These are phyloP conservation scores for Cladosporium sp. DNA, from an alignment of 2,329 filamentous ascomycete genomes.

Conservation along the genomic window DNA sequence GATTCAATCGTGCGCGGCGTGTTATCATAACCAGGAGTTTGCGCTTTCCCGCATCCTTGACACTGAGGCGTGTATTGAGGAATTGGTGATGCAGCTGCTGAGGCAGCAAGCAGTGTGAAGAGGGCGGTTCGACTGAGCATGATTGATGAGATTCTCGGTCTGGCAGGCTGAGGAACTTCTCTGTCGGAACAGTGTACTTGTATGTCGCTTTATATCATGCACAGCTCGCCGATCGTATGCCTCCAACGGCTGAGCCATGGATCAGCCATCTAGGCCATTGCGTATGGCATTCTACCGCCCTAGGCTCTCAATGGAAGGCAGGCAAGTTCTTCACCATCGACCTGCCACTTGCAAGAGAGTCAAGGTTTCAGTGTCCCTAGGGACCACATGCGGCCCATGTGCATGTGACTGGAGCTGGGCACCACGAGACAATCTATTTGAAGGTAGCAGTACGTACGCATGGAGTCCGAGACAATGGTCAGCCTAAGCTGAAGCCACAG, in stretches of 20 bases:
- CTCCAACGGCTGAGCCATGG: background rate
- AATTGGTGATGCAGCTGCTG: background rate
- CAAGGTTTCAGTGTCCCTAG: background rate
- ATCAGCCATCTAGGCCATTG: background rate
- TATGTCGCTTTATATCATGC: background rate
- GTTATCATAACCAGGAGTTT: background rate
- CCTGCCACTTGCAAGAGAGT: background rate
- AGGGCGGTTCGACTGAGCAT: background rate
- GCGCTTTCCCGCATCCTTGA: conserved; percentile 5
- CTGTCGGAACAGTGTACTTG: background rate
- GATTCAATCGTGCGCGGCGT: conserved; percentile 3
- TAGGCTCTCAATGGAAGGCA: background rate
- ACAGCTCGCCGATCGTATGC: background rate
- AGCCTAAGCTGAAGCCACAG: background rate
- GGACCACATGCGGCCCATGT: background rate
- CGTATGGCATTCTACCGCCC: background rate
- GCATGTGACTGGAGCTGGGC: background rate
- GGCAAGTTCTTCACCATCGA: background rate
- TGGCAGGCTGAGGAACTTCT: background rate
- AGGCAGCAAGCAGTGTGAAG: background rate
- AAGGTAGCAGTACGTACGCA: background rate
- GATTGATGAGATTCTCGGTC: background rate
- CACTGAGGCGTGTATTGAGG: background rate
- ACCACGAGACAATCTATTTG: background rate
- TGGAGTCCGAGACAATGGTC: background rate